Conservation (phyloP, 306 rosid species). For the Pyrus communis region DNA sequence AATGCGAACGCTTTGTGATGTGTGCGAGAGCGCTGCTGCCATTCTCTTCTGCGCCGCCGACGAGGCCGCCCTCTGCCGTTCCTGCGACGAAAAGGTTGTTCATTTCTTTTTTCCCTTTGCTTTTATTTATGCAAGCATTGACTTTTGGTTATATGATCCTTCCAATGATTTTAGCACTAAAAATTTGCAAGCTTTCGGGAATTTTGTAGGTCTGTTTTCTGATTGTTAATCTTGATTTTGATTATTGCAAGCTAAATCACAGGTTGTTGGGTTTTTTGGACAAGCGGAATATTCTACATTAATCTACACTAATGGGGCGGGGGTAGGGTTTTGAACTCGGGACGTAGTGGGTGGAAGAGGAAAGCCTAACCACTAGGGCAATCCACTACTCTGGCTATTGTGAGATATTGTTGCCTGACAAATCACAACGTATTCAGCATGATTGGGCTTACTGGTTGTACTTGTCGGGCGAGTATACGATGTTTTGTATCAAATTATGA, state of each 20-base stretch:
- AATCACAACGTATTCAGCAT: not conserved
- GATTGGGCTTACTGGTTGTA: not conserved
- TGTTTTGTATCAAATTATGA: not conserved
- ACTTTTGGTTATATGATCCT: not conserved
- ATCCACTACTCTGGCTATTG: not conserved
- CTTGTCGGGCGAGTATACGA: not conserved
- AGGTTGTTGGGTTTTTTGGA: not conserved
- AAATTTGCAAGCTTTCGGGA: not conserved
- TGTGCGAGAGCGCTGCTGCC: slow-evolving; percentile 42
- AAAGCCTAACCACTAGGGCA: not conserved
- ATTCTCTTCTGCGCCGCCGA: slow-evolving; percentile 46
- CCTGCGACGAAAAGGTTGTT: slow-evolving; percentile 41
- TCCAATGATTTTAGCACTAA: not conserved
- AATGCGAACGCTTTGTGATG: slow-evolving; percentile 47
- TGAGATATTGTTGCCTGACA: not conserved
- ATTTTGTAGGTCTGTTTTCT: not conserved
- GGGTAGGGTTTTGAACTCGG: no score
- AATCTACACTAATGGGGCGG: no score
- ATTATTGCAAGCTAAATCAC: not conserved
- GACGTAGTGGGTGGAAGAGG: no score
- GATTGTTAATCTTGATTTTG: not conserved
- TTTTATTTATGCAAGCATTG: not conserved
- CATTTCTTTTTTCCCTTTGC: no score
- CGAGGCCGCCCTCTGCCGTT: slow-evolving; percentile 43
- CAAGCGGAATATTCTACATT: not conserved